phyloP scores from a whole-genome alignment of 305 asterid genomes.

The Stenogyne calaminthoides region DNA sequence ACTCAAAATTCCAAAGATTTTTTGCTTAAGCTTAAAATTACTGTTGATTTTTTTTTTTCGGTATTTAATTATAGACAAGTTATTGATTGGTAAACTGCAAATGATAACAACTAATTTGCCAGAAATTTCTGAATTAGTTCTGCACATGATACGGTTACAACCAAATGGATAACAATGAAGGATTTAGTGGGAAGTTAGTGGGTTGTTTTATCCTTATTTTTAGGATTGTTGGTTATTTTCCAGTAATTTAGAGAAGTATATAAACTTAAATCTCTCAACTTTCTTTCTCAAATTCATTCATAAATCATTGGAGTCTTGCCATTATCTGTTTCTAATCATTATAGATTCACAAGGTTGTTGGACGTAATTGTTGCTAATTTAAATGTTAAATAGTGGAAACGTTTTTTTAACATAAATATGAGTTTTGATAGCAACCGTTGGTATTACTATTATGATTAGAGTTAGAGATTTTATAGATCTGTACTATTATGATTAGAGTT shows the following conservation, averaged over 20 bases:
- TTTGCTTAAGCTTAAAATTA: neutral
- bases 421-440: neutral
- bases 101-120: neutral
- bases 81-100: neutral
- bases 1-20: neutral
- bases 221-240: too few relatives aligned
- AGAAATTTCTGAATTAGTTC: neutral
- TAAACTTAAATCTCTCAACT: too few relatives aligned
- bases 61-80: neutral
- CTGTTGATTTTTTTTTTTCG: neutral
- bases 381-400: neutral
- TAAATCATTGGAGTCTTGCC: neutral
- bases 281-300: too few relatives aligned
- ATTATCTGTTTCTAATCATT: neutral
- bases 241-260: too few relatives aligned
- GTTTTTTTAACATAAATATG: neutral
- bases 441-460: too few relatives aligned
- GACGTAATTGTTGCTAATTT: neutral
- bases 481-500: too few relatives aligned
- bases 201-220: too few relatives aligned
- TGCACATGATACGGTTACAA: neutral
- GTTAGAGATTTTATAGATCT: too few relatives aligned
- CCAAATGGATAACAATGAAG: too few relatives aligned
- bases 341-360: neutral
- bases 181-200: too few relatives aligned